Conservation (phyloP, 2,329 filamentous ascomycete genomes). For the Periconia sp. region DNA sequence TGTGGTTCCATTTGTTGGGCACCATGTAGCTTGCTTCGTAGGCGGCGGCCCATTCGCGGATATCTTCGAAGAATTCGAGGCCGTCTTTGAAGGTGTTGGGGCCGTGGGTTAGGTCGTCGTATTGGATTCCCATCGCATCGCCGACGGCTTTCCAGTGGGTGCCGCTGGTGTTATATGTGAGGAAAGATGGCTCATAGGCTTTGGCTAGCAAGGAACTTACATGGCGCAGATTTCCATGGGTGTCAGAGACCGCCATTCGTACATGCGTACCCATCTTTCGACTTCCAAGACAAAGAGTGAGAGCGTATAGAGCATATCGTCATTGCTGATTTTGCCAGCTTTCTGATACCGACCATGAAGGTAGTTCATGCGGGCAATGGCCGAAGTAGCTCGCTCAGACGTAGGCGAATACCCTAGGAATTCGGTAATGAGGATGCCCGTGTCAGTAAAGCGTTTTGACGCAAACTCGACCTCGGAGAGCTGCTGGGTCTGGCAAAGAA, state of each 20-base stretch:
- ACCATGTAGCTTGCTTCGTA: slow-evolving; percentile 69
- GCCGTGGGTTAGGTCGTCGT: slow-evolving; percentile 51
- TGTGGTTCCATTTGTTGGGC: slow-evolving; percentile 43
- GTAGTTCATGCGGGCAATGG: slow-evolving; percentile 69
- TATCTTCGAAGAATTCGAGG: slow-evolving; percentile 59
- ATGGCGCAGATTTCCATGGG: slow-evolving; percentile 72
- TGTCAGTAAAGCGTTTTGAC: slow-evolving; percentile 39
- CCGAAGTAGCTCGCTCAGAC: slow-evolving; percentile 46
- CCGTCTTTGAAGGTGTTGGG: slow-evolving; percentile 53
- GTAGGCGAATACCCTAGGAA: slow-evolving; percentile 32
- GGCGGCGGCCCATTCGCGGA: slow-evolving; percentile 56
- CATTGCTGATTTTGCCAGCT: slow-evolving; percentile 64
- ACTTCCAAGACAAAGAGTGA: slow-evolving; percentile 71
- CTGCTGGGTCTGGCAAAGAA: slow-evolving; percentile 43
- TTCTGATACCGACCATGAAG: slow-evolving; percentile 65
- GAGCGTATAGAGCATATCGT: slow-evolving; percentile 71
- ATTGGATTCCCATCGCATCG: slow-evolving; percentile 70
- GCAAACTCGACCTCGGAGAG: slow-evolving; percentile 30
- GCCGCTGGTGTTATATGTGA: slow-evolving; percentile 40
- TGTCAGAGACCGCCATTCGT: slow-evolving; percentile 73
- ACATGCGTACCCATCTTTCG: slow-evolving; percentile 65
- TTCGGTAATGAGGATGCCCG: slow-evolving; percentile 38
- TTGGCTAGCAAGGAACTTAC: slow-evolving; percentile 23
- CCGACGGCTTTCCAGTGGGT: slow-evolving; percentile 75
- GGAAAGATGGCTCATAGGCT: not conserved